Base-by-base conservation (phyloP, 495 filamentous ascomycete species). In the Xylaria acuta region DNA sequence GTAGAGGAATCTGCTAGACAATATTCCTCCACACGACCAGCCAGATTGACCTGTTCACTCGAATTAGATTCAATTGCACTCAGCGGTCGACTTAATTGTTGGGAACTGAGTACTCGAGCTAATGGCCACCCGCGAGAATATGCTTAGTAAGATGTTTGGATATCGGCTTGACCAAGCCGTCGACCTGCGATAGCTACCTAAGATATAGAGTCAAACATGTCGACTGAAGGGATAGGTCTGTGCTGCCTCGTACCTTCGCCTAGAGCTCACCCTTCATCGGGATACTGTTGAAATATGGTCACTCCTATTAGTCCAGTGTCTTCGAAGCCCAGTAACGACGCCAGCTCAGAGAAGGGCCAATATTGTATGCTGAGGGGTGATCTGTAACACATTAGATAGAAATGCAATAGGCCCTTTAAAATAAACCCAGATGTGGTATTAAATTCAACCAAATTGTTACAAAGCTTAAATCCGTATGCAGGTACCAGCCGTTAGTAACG, bases 371-470 rank as follows among this genome's bases (percentile, higher is more conserved):
- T 27, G 25, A 27, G n/a, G 5, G 22, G 0, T 49, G 27, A 56
- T 18, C 53, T 53, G 22, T 53, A 22, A 27, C 22, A 27, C 49
- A 53, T 53, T 27, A 53, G 49, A 53, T 51, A 43, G 6, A 53
- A 20, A 53, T 14, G 22, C 22, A 0, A 20, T 30, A 56, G 12
- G 53, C 14, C 27, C 25, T 56, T 7, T 30, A 32, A 54, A 51
- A 18, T 16, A 30, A 56, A 12, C 27, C 53, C 3, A 25, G 53
- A 56, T 5, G 4, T 56, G 53, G 27, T 56, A 56, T 56, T 32
- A 56, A 30, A 56, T 60, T 38, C 34, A 59, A 59, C 92, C 92
- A 1, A 91, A 92, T 53, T 34, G 27, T 51, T 51, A 53, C 43
- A 51, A 5, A 40, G 49, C 43, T 43, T 30, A 53, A 41, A 64